Evolutionary conservation across 108 stramenopile genomes (phyloP).

Genomic region (Cyclotella kingstonii): DNA sequence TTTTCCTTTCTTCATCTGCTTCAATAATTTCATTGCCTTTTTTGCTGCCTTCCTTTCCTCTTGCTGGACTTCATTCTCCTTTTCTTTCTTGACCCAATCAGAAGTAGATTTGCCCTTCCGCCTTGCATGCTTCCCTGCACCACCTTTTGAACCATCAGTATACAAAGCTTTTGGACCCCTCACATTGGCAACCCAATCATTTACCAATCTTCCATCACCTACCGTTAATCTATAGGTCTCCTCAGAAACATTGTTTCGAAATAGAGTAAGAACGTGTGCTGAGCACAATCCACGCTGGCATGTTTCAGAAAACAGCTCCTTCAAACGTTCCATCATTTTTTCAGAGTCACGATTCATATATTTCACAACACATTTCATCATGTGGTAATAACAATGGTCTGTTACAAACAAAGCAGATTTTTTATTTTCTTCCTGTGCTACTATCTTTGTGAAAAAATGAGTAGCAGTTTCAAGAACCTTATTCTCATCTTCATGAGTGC

Average conservation of each 20-base stretch:
- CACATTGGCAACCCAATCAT: slow-evolving; percentile 50
- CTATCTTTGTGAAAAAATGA: slow-evolving; percentile 18
- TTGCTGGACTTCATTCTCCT: slow-evolving; percentile 14
- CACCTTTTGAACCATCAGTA: slow-evolving; percentile 46
- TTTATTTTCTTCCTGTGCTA: slow-evolving; percentile 23
- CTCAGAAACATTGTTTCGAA: slow-evolving; percentile 32
- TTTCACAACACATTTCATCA: slow-evolving; percentile 41
- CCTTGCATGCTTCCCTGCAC: slow-evolving; percentile 43
- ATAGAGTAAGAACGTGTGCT: slow-evolving; percentile 28
- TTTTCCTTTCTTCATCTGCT: slow-evolving; percentile 24
- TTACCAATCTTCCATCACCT: slow-evolving; percentile 42
- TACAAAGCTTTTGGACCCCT: slow-evolving; percentile 38
- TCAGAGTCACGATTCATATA: slow-evolving; percentile 16
- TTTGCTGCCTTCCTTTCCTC: slow-evolving; percentile 15
- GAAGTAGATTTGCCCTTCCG: slow-evolving; percentile 49
- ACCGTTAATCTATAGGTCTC: slow-evolving; percentile 46
- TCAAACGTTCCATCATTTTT: slow-evolving; percentile 28
- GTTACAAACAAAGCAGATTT: slow-evolving; percentile 31
- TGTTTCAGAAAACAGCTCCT: slow-evolving; percentile 46
- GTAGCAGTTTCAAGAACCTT: slow-evolving; percentile 29
- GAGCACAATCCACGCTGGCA: slow-evolving; percentile 36
- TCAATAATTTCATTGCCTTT: slow-evolving; percentile 27
- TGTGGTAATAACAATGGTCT: slow-evolving; percentile 37
- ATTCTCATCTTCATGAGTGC: slow-evolving; percentile 23
- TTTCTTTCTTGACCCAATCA: slow-evolving; percentile 44